Evolutionary conservation across 2,329 filamentous ascomycete genomes (phyloP), one percentile per base, ranked within the genome.

Genomic region (Dryadomyces quercivorus): DNA sequence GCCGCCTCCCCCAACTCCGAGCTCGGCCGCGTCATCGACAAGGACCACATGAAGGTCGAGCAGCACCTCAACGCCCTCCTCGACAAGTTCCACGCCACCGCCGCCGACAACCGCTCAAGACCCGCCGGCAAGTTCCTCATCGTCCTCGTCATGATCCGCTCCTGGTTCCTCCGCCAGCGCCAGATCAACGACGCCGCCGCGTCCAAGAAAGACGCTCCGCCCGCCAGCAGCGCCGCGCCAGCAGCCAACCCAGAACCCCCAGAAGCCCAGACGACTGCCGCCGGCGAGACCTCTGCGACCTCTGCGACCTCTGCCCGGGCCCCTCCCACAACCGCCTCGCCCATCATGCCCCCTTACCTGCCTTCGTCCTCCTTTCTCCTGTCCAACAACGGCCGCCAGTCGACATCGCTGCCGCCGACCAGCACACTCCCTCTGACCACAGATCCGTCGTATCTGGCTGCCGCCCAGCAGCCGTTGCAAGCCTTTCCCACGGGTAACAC

Each of bases 51-150:
- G 69, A 81, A 82, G 57, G 77, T 81, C 18, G 73, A 75, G 59
- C 72, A 78, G 53, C 85, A 88, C 63, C 73, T 94, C 2, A 82
- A 88, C 58, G 75, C 74, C n/a, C 72, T 91, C 20, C 77, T 88
- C 1, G 76, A 81, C 1, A 82, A 84, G 61, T 85, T 92, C 61
- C 75, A 76, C 56, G 74, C 76, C 43, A 76, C 82, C 0, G 83
- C 84, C 0, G 78, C 78, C 3, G 76, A 77, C 1, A 80, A 85
- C 51, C 78, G 76, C 56, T 86, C 80, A 47, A 75, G 83, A 1
- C 81, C 84, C 0, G 80, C 84, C 0, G 73, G 75, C 51, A 89
- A 88, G 66, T 90, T 90, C 59, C 72, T 85, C 2, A 74, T 87
- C 56, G 82, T 89, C 6, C 69, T 90, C 10, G 72, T 77, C 51